These are phyloP conservation scores for Lizonia empirigonia DNA, from an alignment of 2,329 filamentous ascomycete genomes.

Conservation along the genomic window DNA sequence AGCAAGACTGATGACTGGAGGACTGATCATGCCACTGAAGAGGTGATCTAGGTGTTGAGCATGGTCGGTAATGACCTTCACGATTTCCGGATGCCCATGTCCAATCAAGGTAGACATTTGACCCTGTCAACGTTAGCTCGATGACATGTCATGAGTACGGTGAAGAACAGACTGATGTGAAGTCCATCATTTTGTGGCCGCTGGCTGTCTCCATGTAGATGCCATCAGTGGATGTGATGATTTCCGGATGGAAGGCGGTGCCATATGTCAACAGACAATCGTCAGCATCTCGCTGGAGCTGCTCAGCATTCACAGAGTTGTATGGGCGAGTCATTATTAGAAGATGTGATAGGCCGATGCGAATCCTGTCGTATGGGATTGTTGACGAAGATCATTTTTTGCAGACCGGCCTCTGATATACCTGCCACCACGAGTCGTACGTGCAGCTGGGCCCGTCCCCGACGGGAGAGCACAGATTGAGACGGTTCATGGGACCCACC, in stretches of 20 bases:
- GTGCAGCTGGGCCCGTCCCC: too few relatives aligned
- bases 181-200: slow-evolving; percentile 43
- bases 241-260: slow-evolving; percentile 36
- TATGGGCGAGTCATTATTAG: too few relatives aligned
- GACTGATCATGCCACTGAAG: slow-evolving; percentile 63
- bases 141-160: background rate
- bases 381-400: too few relatives aligned
- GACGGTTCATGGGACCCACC: too few relatives aligned
- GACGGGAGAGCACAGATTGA: too few relatives aligned
- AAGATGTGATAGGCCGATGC: too few relatives aligned
- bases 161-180: slow-evolving; percentile 24
- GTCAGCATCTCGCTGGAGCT: slow-evolving; percentile 31
- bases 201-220: slow-evolving; percentile 39
- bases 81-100: slow-evolving; percentile 64
- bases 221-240: slow-evolving; percentile 36
- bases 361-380: too few relatives aligned
- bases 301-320: slow-evolving; percentile 19
- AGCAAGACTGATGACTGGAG: slow-evolving; percentile 62
- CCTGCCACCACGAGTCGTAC: too few relatives aligned
- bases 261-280: slow-evolving; percentile 30
- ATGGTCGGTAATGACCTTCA: slow-evolving; percentile 57
- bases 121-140: slow-evolving; percentile 42
- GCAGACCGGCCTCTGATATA: too few relatives aligned
- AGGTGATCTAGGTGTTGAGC: slow-evolving; percentile 63
- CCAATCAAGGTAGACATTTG: slow-evolving; percentile 56